Percentiles rank a stretch among this genome's conserved stretches.
phyloP scores from a whole-genome alignment of 805 yeast genomes.

The Candida railenensis region DNA sequence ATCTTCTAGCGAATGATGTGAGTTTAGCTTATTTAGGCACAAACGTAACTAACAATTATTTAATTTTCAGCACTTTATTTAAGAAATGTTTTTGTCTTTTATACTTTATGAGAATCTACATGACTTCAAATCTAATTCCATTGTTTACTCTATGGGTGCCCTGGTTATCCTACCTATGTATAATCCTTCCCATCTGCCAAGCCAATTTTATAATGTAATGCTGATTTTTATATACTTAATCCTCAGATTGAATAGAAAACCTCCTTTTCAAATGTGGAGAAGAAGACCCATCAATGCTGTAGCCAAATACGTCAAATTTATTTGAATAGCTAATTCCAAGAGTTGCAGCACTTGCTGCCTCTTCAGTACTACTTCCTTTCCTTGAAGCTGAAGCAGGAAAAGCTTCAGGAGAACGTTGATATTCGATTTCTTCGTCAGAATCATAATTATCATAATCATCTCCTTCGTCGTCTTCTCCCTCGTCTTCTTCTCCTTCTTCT shows the following conservation, averaged over 20 bases:
- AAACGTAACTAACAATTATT: too few species aligned
- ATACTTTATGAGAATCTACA: too few species aligned
- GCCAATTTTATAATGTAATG: not conserved
- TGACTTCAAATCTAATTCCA: not conserved
- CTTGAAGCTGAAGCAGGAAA: not conserved
- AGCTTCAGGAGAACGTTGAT: not conserved
- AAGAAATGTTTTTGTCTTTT: too few species aligned
- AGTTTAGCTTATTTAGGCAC: too few species aligned
- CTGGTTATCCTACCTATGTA: not conserved
- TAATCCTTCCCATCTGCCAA: not conserved
- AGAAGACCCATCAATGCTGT: slow-evolving; percentile 14
- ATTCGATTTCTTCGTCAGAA: slow-evolving; percentile 9
- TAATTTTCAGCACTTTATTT: too few species aligned
- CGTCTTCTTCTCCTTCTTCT: slow-evolving; percentile 3
- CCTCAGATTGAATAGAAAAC: slow-evolving; percentile 1
- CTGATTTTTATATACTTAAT: not conserved
- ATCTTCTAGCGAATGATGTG: too few species aligned
- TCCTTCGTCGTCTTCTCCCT: slow-evolving; percentile 9
- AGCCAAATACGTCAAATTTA: slow-evolving; percentile 12
- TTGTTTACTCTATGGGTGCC: not conserved
- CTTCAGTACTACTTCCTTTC: slow-evolving; percentile 4
- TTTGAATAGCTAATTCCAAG: not conserved
- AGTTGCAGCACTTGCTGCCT: not conserved
- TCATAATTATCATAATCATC: slow-evolving; percentile 11
- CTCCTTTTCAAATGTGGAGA: slow-evolving; percentile 15